Conservation (phyloP, 495 filamentous ascomycete genomes). For the Symbiotaphrina buchneri region DNA sequence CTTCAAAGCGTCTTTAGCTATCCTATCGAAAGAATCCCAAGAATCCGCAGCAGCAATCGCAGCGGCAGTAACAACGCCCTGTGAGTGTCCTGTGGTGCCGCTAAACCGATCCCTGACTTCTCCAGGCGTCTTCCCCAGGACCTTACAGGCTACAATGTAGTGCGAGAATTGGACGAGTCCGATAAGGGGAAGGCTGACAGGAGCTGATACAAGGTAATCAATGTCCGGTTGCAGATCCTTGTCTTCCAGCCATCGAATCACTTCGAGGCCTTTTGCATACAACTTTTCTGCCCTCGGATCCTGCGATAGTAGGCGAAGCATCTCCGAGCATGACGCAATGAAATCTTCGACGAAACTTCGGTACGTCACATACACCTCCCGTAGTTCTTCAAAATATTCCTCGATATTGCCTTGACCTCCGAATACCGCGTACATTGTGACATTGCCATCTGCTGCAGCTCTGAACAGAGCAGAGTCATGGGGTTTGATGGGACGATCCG, state of each 20-base stretch:
- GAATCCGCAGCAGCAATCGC: conserved; percentile 66
- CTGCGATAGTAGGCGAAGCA: conserved; percentile 62
- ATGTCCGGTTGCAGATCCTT: conserved; percentile 75
- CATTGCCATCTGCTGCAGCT: conserved; percentile 56
- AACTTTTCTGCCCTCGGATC: conserved; percentile 81
- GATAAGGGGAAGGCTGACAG: conserved; percentile 91
- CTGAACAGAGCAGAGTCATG: conserved; percentile 88
- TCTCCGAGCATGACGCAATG: conserved; percentile 51
- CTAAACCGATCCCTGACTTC: conserved; percentile 58
- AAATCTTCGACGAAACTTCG: conserved; percentile 73
- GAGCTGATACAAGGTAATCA: conserved; percentile 90
- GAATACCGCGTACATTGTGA: conserved; percentile 74
- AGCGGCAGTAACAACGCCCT: conserved; percentile 87
- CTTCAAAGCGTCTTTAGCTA: conserved; percentile 55
- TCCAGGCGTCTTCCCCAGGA: conserved; percentile 67
- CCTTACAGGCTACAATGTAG: conserved; percentile 79
- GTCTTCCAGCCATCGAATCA: conserved; percentile 78
- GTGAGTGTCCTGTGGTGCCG: conserved; percentile 90
- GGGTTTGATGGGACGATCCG: conserved; percentile 57
- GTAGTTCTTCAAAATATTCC: conserved; percentile 95
- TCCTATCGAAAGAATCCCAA: conserved; percentile 74
- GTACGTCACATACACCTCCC: conserved; percentile 77
- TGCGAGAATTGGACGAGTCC: conserved; percentile 88
- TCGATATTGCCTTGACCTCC: conserved; percentile 99
- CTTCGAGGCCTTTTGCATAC: conserved; percentile 84